Percentiles rank a stretch among this genome's conserved stretches.
Evolutionary conservation across 495 filamentous ascomycete species (phyloP).

Genomic region (Neurospora sp.): DNA sequence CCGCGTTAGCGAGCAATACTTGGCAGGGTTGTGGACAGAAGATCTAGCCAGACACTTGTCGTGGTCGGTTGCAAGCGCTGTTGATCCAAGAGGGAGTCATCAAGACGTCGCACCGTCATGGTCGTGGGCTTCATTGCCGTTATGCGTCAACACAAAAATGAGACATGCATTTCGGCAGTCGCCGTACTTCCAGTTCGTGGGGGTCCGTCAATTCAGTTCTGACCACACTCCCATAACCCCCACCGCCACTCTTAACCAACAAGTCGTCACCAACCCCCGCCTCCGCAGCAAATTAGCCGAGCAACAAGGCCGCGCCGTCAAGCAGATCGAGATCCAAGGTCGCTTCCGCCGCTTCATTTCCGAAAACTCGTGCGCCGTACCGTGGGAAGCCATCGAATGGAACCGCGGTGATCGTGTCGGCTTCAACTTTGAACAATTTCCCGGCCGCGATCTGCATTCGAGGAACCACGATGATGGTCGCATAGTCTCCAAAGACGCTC

Average conservation of each 20-base stretch:
- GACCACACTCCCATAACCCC: background rate
- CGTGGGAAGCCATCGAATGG: conserved; percentile 16
- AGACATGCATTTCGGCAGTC: conserved; percentile 13
- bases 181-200: conserved; percentile 15
- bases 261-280: background rate
- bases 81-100: conserved; percentile 5
- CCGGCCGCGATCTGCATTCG: conserved; percentile 12
- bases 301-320: conserved; percentile 15
- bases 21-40: conserved; percentile 22
- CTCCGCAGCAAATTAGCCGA: conserved; percentile 9
- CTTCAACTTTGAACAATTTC: conserved; percentile 15
- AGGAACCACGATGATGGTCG: conserved; percentile 13
- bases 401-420: conserved; percentile 2
- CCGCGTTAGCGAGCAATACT: conserved; percentile 15
- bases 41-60: conserved; percentile 19
- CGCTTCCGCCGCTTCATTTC: conserved; percentile 19
- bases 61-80: conserved; percentile 17
- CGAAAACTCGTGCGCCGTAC: conserved; percentile 4
- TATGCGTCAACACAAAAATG: conserved; percentile 12
- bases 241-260: background rate
- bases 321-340: conserved; percentile 15
- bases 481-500: conserved; percentile 19
- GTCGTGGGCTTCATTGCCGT: conserved; percentile 22
- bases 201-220: background rate
- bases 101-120: conserved; percentile 21